Conservation (phyloP, 2,329 filamentous ascomycete genomes). For the Curvularia sp. region DNA sequence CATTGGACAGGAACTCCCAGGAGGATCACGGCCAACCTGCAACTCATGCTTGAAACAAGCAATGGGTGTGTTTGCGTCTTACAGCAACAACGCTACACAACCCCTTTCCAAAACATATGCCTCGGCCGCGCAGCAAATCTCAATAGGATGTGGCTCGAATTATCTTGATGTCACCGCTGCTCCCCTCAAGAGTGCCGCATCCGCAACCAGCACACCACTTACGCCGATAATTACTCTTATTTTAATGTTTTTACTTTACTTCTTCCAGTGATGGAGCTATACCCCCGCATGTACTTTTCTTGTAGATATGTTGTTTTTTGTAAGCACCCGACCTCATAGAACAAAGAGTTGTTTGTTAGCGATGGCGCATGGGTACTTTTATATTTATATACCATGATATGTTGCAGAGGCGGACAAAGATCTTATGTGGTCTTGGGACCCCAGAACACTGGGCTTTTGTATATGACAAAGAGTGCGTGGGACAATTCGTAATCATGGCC, state of each 20-base stretch:
- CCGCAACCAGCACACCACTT: conserved; percentile 30
- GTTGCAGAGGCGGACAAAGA: conserved; percentile 15
- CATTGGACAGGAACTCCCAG: conserved; percentile 74
- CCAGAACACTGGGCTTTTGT: conserved; percentile 12
- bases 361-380: conserved; percentile 41
- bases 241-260: conserved; percentile 45
- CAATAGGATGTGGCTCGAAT: conserved; percentile 65
- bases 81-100: conserved; percentile 69
- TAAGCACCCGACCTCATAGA: conserved; percentile 27
- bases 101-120: conserved; percentile 74
- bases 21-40: conserved; percentile 73
- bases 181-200: conserved; percentile 43
- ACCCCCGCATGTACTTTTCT: conserved; percentile 23
- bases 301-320: conserved; percentile 29
- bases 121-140: conserved; percentile 73
- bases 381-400: conserved; percentile 8
- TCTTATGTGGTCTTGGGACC: conserved; percentile 13
- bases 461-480: neutral
- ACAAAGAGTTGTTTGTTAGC: conserved; percentile 48
- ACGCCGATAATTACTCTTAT: conserved; percentile 43
- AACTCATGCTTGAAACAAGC: conserved; percentile 76
- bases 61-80: conserved; percentile 79
- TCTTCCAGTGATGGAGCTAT: conserved; percentile 39
- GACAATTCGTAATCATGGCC: conserved; percentile 3
- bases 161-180: conserved; percentile 62